Evolutionary conservation across 805 yeast species (phyloP).

Genomic region (Wickerhamomyces kurtzmanii): DNA sequence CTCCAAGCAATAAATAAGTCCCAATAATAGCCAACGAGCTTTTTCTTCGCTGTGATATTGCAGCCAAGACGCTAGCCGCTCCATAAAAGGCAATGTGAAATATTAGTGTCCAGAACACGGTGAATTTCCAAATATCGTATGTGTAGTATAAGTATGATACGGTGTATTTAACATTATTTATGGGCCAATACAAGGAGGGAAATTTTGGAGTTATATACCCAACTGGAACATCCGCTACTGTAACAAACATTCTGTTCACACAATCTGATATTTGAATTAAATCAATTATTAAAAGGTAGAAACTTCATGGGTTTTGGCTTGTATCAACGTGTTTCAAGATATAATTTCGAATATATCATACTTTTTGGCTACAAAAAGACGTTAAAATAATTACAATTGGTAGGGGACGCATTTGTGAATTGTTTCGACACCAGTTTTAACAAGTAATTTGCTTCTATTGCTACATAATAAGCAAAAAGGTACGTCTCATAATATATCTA

Average conservation of each 20-base stretch:
- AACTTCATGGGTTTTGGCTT: too few species aligned
- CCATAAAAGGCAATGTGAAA: slow-evolving; percentile 53
- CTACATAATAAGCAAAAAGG: too few species aligned
- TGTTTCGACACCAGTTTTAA: too few species aligned
- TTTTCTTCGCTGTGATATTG: slow-evolving; percentile 33
- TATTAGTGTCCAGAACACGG: slow-evolving; percentile 73
- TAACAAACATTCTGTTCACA: slow-evolving; percentile 24
- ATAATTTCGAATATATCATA: too few species aligned
- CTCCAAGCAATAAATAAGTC: slow-evolving; percentile 43
- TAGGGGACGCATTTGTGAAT: too few species aligned
- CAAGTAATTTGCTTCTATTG: too few species aligned
- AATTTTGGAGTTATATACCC: slow-evolving; percentile 75
- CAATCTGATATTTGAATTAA: too few species aligned
- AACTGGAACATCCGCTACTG: slow-evolving; percentile 55
- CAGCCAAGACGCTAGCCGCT: slow-evolving; percentile 56
- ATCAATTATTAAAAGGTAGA: too few species aligned
- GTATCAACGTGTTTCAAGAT: too few species aligned
- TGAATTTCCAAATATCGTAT: slow-evolving; percentile 73
- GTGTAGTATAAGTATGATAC: slow-evolving; percentile 57
- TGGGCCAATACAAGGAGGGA: slow-evolving; percentile 77
- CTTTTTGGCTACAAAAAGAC: too few species aligned
- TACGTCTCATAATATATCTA: too few species aligned
- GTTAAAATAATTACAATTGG: too few species aligned
- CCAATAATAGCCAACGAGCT: slow-evolving; percentile 31
- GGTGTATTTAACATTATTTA: slow-evolving; percentile 23